Evolutionary conservation across 352 stramenopile genomes (phyloP), one percentile per base, ranked within the genome.

Genomic region (Pythium periplocum): DNA sequence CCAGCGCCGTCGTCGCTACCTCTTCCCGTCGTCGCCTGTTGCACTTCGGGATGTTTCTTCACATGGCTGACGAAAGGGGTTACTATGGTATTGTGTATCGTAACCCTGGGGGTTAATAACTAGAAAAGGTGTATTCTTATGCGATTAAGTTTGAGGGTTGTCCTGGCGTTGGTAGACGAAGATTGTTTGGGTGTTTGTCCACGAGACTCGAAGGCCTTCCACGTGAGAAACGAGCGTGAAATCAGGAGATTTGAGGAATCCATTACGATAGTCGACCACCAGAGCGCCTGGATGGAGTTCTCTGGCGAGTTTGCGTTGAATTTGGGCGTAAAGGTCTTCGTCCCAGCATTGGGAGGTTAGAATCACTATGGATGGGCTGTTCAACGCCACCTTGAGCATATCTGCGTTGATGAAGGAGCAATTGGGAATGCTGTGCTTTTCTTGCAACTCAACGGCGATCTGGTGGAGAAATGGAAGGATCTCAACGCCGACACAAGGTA

Each of bases 341-440:
- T 85, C 74, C 77, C 77, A 87, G 50, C 77, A 87, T 33, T 85
- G 77, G 12, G 77, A 87, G 7, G 74, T 80, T 12, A 87, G 64
- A 11, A 87, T 48, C 12, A 87, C 41, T 9, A 85, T 39, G 1
- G 51, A 58, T 9, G 64, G 62, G 3, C 55, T n/a, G 0, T 48
- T 38, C 3, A 87, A 37, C 12, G 55, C 43, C 2, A 63, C 57
- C 4, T 47, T 51, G 30, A 87, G 65, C 65, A 87, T 80, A 33
- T 85, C 74, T 2, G 53, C 52, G 41, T 60, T 70, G 3, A 73
- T 1, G 38, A 83, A 78, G n/a, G 30, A 9, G 33, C 72, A 73
- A 12, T 33, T 30, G 33, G 43, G 8, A 44, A 35, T 34, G 31
- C 43, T 6, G 59, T 51, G 17, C 59, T 44, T 6, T 49, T 43